phyloP scores from a whole-genome alignment of 192 early-diverging fungal genomes.

The Rhizophlyctis rosea region DNA sequence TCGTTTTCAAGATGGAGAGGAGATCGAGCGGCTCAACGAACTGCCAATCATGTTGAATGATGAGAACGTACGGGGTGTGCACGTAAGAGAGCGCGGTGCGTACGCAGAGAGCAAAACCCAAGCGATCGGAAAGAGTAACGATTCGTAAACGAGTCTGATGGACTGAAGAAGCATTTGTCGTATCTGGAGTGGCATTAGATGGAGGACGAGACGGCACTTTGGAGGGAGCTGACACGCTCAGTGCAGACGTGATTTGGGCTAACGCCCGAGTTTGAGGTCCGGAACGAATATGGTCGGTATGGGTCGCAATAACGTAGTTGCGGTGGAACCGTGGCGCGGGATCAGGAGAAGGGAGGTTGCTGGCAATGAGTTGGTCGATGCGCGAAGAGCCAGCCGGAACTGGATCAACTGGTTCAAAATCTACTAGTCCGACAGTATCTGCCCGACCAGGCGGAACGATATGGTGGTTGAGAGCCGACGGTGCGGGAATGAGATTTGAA shows the following conservation, averaged over 20 bases:
- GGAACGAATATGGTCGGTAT: not conserved
- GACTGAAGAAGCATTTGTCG: not conserved
- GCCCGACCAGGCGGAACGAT: too few species aligned
- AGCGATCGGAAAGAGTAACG: not conserved
- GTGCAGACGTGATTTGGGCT: not conserved
- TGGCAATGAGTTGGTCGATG: too few species aligned
- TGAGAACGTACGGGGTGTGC: constrained; percentile 25
- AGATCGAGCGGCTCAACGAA: constrained; percentile 13
- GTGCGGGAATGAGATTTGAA: too few species aligned
- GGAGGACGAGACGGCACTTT: too few species aligned
- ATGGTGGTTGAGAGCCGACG: too few species aligned
- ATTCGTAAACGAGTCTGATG: constrained; percentile 1
- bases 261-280: not conserved
- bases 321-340: too few species aligned
- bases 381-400: too few species aligned
- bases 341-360: too few species aligned
- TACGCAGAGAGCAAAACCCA: constrained; percentile 37
- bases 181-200: too few species aligned
- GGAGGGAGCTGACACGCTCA: too few species aligned
- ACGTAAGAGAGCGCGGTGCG: constrained; percentile 29
- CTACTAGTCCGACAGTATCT: too few species aligned
- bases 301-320: not conserved
- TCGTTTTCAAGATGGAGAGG: not conserved
- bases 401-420: too few species aligned
- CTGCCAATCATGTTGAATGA: constrained; percentile 37